Percentiles rank a stretch among this genome's conserved stretches.
These are phyloP conservation scores for Wickerhamomyces chaumierensis DNA, from an alignment of 805 yeast genomes.

Conservation along the genomic window DNA sequence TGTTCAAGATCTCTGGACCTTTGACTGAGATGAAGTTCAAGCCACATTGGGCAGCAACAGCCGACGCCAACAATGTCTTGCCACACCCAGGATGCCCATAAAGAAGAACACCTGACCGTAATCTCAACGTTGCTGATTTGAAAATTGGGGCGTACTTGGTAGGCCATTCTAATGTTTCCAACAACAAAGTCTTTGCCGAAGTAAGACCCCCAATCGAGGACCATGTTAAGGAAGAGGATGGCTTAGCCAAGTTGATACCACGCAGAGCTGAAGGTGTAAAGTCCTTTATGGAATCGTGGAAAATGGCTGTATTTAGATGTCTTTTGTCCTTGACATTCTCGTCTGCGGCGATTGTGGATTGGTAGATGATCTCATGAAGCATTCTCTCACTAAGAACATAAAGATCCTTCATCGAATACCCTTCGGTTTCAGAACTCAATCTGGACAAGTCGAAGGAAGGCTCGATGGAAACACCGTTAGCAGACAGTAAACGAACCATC, in stretches of 20 bases:
- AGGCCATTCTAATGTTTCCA: slow-evolving; percentile 75
- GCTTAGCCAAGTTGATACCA: slow-evolving; percentile 86
- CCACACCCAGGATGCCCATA: slow-evolving; percentile 99
- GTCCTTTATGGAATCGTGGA: slow-evolving; percentile 55
- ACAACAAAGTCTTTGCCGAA: slow-evolving; percentile 93
- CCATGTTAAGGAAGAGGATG: slow-evolving; percentile 78
- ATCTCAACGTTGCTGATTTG: slow-evolving; percentile 71
- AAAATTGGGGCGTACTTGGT: slow-evolving; percentile 84
- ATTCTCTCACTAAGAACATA: slow-evolving; percentile 62
- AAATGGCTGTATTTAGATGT: slow-evolving; percentile 24
- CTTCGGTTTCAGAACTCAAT: slow-evolving; percentile 68
- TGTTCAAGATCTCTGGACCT: slow-evolving; percentile 93
- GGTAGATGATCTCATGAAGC: slow-evolving; percentile 32
- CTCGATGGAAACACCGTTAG: slow-evolving; percentile 23
- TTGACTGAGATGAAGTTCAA: slow-evolving; percentile 88
- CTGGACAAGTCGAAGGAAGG: slow-evolving; percentile 35
- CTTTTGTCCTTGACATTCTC: too few species aligned
- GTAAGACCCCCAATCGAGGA: slow-evolving; percentile 78
- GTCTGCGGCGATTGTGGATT: too few species aligned
- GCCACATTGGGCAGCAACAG: slow-evolving; percentile 91
- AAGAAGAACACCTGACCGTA: slow-evolving; percentile 79
- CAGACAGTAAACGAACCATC: slow-evolving; percentile 19
- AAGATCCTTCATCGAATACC: slow-evolving; percentile 78
- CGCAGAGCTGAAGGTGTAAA: slow-evolving; percentile 95
- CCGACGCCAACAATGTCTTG: slow-evolving; percentile 89